Conservation (phyloP, 2,329 filamentous ascomycete genomes). For the Phaeosphaeria sp. region DNA sequence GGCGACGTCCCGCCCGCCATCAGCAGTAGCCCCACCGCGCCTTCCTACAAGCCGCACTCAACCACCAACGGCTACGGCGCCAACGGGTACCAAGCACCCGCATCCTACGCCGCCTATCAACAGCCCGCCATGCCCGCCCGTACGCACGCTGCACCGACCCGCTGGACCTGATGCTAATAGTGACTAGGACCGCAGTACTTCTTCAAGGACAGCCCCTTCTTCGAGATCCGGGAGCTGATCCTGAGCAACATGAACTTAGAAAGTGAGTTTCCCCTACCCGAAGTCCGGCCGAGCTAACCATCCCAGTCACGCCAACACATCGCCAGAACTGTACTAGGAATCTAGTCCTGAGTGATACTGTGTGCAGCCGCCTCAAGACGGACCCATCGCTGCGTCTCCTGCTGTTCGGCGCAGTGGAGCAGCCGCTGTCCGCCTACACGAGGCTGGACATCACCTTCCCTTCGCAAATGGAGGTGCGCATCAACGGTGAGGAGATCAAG, state of each 20-base stretch:
- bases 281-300: conserved; percentile 6
- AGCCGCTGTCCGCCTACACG: conserved; percentile 37
- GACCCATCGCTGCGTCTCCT: conserved; percentile 75
- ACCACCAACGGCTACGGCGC: conserved; percentile 30
- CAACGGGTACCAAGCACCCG: conserved; percentile 24
- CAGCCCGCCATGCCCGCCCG: conserved; percentile 20
- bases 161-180: conserved; percentile 13
- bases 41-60: conserved; percentile 22
- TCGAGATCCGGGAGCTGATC: conserved; percentile 71
- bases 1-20: conserved; percentile 42
- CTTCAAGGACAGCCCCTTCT: conserved; percentile 87
- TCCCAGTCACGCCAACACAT: conserved; percentile 65
- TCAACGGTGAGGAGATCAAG: conserved; percentile 87
- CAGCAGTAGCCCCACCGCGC: conserved; percentile 24
- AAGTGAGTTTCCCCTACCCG: conserved; percentile 66
- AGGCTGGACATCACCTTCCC: conserved; percentile 81
- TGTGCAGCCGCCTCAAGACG: conserved; percentile 62
- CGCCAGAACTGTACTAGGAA: conserved; percentile 65
- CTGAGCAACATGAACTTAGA: conserved; percentile 73
- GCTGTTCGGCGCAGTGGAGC: conserved; percentile 80
- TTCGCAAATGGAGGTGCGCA: conserved; percentile 88
- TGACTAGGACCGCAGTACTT: conserved; percentile 51
- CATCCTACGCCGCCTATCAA: conserved; percentile 18
- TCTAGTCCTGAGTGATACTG: conserved; percentile 63
- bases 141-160: conserved; percentile 14